A percentile compares a stretch with the other conserved stretches of the same genome.
Evolutionary conservation across 495 filamentous ascomycete species (phyloP).

Genomic region (Tuber microsphaerosporum): DNA sequence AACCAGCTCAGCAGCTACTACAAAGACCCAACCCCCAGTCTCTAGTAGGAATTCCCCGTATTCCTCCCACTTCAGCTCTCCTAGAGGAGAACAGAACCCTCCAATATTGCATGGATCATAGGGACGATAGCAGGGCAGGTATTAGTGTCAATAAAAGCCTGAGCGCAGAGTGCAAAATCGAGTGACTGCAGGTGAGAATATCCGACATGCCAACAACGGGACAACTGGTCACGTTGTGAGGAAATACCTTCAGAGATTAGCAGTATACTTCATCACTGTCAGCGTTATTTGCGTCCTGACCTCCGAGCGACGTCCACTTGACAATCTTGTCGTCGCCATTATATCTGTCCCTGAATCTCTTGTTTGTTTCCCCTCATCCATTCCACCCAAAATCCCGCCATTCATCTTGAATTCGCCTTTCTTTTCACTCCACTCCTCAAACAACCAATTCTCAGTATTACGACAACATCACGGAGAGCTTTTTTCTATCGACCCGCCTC

Average conservation of each 20-base stretch:
- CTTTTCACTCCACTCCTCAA: not conserved
- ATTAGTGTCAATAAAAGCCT: not conserved
- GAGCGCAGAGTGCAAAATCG: not conserved
- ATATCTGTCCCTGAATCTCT: not conserved
- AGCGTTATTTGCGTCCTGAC: not conserved
- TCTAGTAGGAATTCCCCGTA: not conserved
- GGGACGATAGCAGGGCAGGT: not conserved
- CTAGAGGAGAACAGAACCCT: not conserved
- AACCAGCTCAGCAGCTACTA: not conserved
- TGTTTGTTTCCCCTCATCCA: slow-evolving; percentile 5
- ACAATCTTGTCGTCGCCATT: not conserved
- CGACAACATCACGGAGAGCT: not conserved
- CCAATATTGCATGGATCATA: not conserved
- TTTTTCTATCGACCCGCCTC: not conserved
- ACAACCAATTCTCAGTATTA: not conserved
- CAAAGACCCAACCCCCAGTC: not conserved
- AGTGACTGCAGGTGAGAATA: not conserved
- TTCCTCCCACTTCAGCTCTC: not conserved
- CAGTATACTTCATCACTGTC: not conserved
- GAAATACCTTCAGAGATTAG: not conserved
- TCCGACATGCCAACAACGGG: not conserved
- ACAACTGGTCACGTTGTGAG: not conserved
- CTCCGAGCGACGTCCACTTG: not conserved
- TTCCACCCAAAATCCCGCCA: not conserved
- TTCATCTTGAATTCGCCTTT: not conserved